Base-by-base conservation (phyloP, 495 filamentous ascomycete species). In the Penicillium verhagenii region DNA sequence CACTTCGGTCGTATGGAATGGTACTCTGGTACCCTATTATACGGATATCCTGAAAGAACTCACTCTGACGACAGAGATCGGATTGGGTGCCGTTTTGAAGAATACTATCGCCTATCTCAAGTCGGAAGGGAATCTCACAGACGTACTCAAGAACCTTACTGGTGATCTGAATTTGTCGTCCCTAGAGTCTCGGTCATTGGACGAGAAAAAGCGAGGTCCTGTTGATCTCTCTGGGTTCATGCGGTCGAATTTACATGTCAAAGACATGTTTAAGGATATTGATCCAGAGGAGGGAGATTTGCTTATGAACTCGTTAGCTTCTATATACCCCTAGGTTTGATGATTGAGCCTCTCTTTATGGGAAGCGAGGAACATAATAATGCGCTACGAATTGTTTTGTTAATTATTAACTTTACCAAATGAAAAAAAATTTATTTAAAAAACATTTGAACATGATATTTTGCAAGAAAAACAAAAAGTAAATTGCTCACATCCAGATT, bases 1-100 rank as follows among this genome's bases (percentile, higher is more conserved):
- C 1, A 60, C 52, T 1, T 55, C 59, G 1, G 68, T 73, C 14
- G 25, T 51, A 10, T 74, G 60, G 51, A 68, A 74, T 11, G 68
- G 65, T 28, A 64, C 61, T 5, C 33, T 58, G 5, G 58, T 76
- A 5, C 64, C 66, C 9, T 74, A 73, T 58, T 76, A 76, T 47
- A 66, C 73, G 1, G 57, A 72, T 1, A 63, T 71, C 2, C 63
- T 76, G 54, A 47, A 46, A 8, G 53, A 63, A 4, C 62, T 74
- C 0, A 65, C 66, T 1, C 56, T 75, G n/a, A 61, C 60, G 0
- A 61, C 71, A 4, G 28, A 61, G 6, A 62, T 73, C 11, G 52
- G 61, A 0, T 47, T 75, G 14, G 68, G 48, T 1, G 61, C 54
- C 16, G 28, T 72, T 7, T 29, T 75, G 18, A 58, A 52, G 45